phyloP scores from a whole-genome alignment of 768 basidiomycete genomes.

The Rhodocollybia butyracea region DNA sequence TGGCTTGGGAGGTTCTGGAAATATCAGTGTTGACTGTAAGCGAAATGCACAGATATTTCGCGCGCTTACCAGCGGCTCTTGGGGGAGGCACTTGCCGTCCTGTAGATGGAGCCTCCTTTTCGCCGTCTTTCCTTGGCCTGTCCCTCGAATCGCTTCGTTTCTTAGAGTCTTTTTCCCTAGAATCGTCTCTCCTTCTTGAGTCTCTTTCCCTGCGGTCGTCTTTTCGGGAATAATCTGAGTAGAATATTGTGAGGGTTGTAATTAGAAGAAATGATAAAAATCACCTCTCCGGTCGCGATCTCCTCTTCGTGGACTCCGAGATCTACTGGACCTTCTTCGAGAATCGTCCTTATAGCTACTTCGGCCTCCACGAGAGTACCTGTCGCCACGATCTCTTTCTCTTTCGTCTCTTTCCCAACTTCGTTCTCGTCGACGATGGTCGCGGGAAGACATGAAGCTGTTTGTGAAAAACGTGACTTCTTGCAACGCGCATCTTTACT shows the following conservation, averaged over 20 bases:
- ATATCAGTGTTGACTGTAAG: constrained; percentile 16
- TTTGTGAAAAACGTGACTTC: background rate
- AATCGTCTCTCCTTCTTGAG: constrained; percentile 13
- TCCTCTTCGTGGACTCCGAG: constrained; percentile 41
- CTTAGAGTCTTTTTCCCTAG: constrained; percentile 34
- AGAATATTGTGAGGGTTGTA: background rate
- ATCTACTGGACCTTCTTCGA: constrained; percentile 39
- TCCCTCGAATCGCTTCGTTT: constrained; percentile 37
- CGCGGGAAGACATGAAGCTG: constrained; percentile 56
- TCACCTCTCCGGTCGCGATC: constrained; percentile 37
- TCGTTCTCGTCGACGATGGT: constrained; percentile 55
- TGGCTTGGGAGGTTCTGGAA: constrained; percentile 24
- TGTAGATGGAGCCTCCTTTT: constrained; percentile 24
- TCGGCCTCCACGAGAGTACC: constrained; percentile 37
- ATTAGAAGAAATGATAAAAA: constrained; percentile 1
- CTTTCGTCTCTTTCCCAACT: constrained; percentile 63
- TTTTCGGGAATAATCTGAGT: background rate
- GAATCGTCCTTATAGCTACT: constrained; percentile 37
- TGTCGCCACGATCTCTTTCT: constrained; percentile 36
- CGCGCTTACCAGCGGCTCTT: background rate
- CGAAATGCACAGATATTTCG: too few relatives aligned
- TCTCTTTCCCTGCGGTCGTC: constrained; percentile 31
- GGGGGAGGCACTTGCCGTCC: constrained; percentile 28
- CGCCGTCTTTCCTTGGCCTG: constrained; percentile 36
- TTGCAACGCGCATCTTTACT: constrained; percentile 7